A percentile compares a stretch with the other conserved stretches of the same genome.
These are phyloP conservation scores for Saraca asoca DNA, from an alignment of 331 rosid genomes.

Conservation along the genomic window DNA sequence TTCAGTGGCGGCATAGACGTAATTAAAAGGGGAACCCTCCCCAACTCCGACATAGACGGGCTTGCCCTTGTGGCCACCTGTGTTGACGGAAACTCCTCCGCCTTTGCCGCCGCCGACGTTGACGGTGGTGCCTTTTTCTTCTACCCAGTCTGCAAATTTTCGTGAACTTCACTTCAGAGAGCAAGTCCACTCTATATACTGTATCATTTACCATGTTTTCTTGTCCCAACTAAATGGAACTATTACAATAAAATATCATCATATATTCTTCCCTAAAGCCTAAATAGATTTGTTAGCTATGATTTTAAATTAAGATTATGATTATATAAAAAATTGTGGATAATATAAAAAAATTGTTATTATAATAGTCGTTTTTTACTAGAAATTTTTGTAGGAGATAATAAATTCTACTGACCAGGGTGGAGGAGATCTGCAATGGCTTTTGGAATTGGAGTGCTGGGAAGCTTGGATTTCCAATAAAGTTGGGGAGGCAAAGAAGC, in stretches of 20 bases:
- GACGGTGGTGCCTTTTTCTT: constrained; percentile 61
- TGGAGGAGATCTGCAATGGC: constrained; percentile 51
- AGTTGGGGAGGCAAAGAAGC: constrained; percentile 57
- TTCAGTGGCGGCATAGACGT: constrained; percentile 39
- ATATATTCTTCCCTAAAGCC: no score
- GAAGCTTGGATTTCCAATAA: constrained; percentile 67
- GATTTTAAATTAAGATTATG: no score
- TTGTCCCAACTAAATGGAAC: no score
- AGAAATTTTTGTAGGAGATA: no score
- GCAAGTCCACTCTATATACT: neutral
- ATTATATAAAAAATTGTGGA: no score
- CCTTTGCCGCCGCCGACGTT: constrained; percentile 63
- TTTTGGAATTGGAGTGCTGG: constrained; percentile 70
- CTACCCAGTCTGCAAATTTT: constrained; percentile 53
- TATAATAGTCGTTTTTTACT: no score
- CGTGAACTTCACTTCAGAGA: neutral
- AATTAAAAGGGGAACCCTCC: accelerated
- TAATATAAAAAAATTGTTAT: no score
- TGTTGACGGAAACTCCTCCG: constrained; percentile 59
- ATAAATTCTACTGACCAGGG: constrained; percentile 41
- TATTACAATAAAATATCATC: no score
- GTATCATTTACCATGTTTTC: no score
- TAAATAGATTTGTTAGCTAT: no score
- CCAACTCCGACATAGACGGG: constrained; percentile 56
- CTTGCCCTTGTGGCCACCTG: constrained; percentile 59